Evolutionary conservation across 768 basidiomycete species (phyloP).

Genomic region (Phaeolepiota aurea): DNA sequence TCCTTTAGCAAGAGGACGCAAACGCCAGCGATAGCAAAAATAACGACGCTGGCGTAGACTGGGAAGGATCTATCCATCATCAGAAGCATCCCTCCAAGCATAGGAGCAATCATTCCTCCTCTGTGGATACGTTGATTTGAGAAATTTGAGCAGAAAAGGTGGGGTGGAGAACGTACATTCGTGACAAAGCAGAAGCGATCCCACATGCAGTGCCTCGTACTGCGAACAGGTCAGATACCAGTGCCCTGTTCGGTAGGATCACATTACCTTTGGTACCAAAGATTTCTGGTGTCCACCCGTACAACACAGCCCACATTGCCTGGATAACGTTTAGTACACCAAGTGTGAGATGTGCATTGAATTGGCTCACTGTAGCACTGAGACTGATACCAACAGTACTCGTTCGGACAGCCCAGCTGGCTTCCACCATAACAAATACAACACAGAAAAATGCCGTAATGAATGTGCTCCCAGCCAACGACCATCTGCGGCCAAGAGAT

Average conservation of each 20-base stretch:
- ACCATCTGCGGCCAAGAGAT: slow-evolving; percentile 57
- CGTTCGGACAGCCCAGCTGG: slow-evolving; percentile 49
- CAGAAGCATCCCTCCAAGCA: slow-evolving; percentile 68
- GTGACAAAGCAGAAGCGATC: slow-evolving; percentile 76
- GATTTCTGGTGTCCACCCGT: slow-evolving; percentile 86
- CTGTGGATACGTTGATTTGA: slow-evolving; percentile 26
- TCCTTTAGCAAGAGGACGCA: slow-evolving; percentile 58
- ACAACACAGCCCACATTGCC: slow-evolving; percentile 86
- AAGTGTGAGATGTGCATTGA: neutral
- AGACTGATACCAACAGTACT: slow-evolving; percentile 75
- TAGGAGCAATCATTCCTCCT: slow-evolving; percentile 84
- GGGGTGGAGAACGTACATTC: slow-evolving; percentile 48
- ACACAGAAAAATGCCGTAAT: slow-evolving; percentile 69
- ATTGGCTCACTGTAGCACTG: slow-evolving; percentile 51
- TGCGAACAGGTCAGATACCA: slow-evolving; percentile 13
- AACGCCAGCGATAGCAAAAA: slow-evolving; percentile 55
- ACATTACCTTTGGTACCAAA: slow-evolving; percentile 67
- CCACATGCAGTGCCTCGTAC: slow-evolving; percentile 87
- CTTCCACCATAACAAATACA: slow-evolving; percentile 53
- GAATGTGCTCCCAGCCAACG: slow-evolving; percentile 70
- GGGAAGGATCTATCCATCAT: slow-evolving; percentile 62
- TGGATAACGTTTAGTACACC: slow-evolving; percentile 13
- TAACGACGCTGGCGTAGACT: slow-evolving; percentile 64
- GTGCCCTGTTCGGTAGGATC: neutral
- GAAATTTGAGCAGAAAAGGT: neutral